A percentile compares a stretch with the other conserved stretches of the same genome.
Evolutionary conservation across 202 grass and related monocot species (phyloP).

Genomic region (Cymbopogon flexuosus): DNA sequence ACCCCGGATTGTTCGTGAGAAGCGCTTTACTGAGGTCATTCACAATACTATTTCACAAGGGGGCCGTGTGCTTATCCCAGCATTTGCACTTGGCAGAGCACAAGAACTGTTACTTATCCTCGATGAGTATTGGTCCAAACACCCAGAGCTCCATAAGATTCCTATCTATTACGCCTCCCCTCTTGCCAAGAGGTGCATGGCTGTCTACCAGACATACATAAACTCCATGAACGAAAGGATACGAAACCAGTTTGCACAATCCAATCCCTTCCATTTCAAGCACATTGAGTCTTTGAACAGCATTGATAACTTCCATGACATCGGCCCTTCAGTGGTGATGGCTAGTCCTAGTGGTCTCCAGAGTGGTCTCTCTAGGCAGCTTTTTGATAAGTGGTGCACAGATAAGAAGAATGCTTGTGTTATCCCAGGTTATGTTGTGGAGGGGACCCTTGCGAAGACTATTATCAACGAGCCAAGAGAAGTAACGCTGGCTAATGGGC

Average conservation of each 20-base stretch:
- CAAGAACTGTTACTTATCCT: slow-evolving; percentile 88
- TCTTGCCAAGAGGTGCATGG: slow-evolving; percentile 92
- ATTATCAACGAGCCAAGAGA: slow-evolving; percentile 93
- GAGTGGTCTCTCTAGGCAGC: slow-evolving; percentile 89
- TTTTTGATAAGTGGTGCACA: slow-evolving; percentile 94
- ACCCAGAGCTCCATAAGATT: slow-evolving; percentile 88
- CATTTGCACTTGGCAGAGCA: slow-evolving; percentile 86
- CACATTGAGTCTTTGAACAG: slow-evolving; percentile 81
- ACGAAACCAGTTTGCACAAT: slow-evolving; percentile 80
- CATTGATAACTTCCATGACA: slow-evolving; percentile 89
- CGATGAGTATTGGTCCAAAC: slow-evolving; percentile 92
- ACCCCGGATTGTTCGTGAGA: slow-evolving; percentile 61
- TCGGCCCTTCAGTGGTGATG: slow-evolving; percentile 93
- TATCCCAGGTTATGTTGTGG: slow-evolving; percentile 82
- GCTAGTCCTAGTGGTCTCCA: slow-evolving; percentile 74
- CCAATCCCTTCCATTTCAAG: slow-evolving; percentile 90
- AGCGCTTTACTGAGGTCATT: slow-evolving; percentile 82
- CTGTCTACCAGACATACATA: slow-evolving; percentile 97
- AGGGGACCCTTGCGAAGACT: slow-evolving; percentile 82
- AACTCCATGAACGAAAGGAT: slow-evolving; percentile 98
- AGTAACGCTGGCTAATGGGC: slow-evolving; percentile 84
- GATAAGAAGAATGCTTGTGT: slow-evolving; percentile 95
- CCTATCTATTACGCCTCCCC: slow-evolving; percentile 96
- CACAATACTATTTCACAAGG: slow-evolving; percentile 73
- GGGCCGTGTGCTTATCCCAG: slow-evolving; percentile 84